Evolutionary conservation across 768 basidiomycete genomes (phyloP).

Genomic region (Suillus brevipes): DNA sequence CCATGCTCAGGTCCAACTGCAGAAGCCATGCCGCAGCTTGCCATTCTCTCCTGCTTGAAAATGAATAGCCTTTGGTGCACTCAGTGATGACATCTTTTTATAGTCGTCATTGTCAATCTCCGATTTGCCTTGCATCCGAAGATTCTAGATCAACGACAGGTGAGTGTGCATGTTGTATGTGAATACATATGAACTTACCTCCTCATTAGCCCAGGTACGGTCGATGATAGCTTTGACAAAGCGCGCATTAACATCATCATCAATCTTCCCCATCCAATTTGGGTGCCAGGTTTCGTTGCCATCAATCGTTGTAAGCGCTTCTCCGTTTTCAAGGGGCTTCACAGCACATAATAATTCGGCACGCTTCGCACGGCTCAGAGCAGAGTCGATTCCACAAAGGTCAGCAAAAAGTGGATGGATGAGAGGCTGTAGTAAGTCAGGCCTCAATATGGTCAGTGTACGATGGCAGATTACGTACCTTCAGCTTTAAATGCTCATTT

Average conservation of each 20-base stretch:
- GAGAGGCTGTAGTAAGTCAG: too few relatives aligned
- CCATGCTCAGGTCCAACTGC: slow-evolving; percentile 31
- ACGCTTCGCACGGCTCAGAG: too few relatives aligned
- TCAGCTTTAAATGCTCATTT: too few relatives aligned
- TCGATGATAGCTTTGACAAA: background rate
- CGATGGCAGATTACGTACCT: too few relatives aligned
- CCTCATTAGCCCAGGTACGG: background rate
- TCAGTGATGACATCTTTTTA: background rate
- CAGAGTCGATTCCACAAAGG: too few relatives aligned
- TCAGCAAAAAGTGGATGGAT: too few relatives aligned
- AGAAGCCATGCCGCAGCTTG: slow-evolving; percentile 30
- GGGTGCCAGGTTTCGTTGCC: slow-evolving; percentile 3
- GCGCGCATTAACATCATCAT: background rate
- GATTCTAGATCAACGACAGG: too few relatives aligned
- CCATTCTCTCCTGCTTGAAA: slow-evolving; percentile 27
- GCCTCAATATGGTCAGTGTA: too few relatives aligned
- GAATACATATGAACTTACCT: background rate
- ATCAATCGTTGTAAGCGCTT: background rate
- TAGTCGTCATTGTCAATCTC: slow-evolving; percentile 4
- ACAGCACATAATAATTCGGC: too few relatives aligned
- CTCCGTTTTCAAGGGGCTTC: too few relatives aligned
- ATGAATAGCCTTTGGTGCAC: background rate
- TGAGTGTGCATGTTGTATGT: too few relatives aligned
- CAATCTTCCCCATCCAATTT: slow-evolving; percentile 1
- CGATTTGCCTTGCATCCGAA: background rate